phyloP scores from a whole-genome alignment of 192 early-diverging fungal genomes.

The Backusella macrospora region DNA sequence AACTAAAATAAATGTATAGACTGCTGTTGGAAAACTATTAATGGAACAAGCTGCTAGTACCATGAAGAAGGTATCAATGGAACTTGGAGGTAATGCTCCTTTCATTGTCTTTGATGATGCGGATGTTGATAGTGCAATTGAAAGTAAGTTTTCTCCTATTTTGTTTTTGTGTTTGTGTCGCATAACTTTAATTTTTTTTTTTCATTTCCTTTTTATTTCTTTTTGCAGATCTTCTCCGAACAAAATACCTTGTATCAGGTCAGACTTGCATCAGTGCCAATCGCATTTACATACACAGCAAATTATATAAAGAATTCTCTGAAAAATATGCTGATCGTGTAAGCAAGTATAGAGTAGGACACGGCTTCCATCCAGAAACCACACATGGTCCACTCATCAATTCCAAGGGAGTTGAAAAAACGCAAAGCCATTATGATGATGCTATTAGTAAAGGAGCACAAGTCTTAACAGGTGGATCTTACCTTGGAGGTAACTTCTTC shows the following conservation, averaged over 20 bases:
- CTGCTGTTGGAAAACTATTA: constrained; percentile 68
- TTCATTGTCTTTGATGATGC: constrained; percentile 80
- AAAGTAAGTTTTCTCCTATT: constrained; percentile 36
- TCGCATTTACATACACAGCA: constrained; percentile 75
- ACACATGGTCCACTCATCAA: constrained; percentile 87
- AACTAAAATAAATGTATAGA: constrained; percentile 36
- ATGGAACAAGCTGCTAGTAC: constrained; percentile 60
- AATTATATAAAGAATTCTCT: constrained; percentile 68
- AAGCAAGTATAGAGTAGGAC: constrained; percentile 65
- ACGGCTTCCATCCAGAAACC: constrained; percentile 66
- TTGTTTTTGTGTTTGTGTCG: background rate
- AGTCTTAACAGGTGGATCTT: constrained; percentile 66
- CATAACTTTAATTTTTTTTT: background rate
- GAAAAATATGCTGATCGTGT: constrained; percentile 58
- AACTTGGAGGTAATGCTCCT: constrained; percentile 87
- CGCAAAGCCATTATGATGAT: constrained; percentile 67
- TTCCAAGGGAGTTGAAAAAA: constrained; percentile 66
- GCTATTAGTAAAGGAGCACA: constrained; percentile 75
- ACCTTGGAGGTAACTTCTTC: constrained; percentile 70
- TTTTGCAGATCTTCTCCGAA: background rate
- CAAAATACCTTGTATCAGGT: constrained; percentile 73
- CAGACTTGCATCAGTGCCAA: constrained; percentile 83
- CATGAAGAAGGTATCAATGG: constrained; percentile 80
- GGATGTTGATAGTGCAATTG: constrained; percentile 70
- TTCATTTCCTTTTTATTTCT: constrained; percentile 10